Evolutionary conservation across 2,329 filamentous ascomycete species (phyloP), one percentile per base, ranked within the genome.

Genomic region (Paradendryphiella salina): DNA sequence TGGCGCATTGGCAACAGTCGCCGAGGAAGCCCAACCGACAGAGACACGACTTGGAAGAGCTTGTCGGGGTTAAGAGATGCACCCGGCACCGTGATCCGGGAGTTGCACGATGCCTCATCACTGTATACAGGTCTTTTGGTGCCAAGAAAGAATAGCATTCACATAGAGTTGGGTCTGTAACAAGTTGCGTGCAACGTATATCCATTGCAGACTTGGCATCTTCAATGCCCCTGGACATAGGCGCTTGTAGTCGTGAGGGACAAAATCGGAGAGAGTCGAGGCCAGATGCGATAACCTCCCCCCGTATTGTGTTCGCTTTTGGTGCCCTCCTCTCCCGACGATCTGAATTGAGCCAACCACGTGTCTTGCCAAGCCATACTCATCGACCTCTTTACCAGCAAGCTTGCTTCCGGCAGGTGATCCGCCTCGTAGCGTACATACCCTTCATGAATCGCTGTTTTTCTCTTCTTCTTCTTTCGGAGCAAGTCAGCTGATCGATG

Each of bases 331-430:
- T 45, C 28, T 48, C 31, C 45, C 50, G 50, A 49, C 33, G 38
- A 43, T 35, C 38, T n/a, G 37, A 17, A n/a, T 33, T 20, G 36
- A 18, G 52, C 53, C 53, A 57, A 54, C 46, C 52, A 52, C 37
- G 40, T 46, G 28, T 42, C 33, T 43, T 35, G 45, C 50, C 40
- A 52, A 58, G 50, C 54, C 44, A 53, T 40, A 36, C 47, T 46
- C 46, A 47, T 52, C 34, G 7, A 32, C 28, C 31, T 33, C 29
- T 39, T 43, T 18, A 8, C 21, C 36, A 46, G 49, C 42, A 55
- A 37, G 37, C 29, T 42, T 50, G 40, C 46, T 39, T 47, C 44
- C 51, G 31, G 50, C 44, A 54, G 29, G 28, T n/a, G 38, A 28
- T 23, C 45, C 42, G 37, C 40, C 52, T 49, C 26, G 31, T 20